Evolutionary conservation across 208 protist species (phyloP), one percentile per base, ranked within the genome.

Genomic region (Naegleria fowleri): DNA sequence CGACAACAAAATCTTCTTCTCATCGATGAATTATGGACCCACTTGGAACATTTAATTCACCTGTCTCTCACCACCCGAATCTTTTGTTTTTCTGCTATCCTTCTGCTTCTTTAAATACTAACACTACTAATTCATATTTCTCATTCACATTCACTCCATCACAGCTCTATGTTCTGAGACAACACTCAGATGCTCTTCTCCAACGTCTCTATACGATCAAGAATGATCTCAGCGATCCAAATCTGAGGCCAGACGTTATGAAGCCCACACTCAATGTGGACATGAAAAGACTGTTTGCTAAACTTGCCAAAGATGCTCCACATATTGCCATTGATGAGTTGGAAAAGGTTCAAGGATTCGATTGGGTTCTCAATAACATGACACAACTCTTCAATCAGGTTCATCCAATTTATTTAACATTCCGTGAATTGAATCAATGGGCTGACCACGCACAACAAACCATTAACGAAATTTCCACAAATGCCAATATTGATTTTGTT

Each of bases 271-370:
- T 29, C 9, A 25, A 25, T 36, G 67, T 79, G 2, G 43, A 33
- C 5, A 88, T 39, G 25, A 51, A 88, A 36, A 88, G 11, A 58
- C 36, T 88, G 0, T 58, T 58, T 5, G 11, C 85, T 25, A 29
- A 38, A 33, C 9, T 58, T n/a, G n/a, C 25, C 51, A 88, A 58
- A 58, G 39, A 58, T 58, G n/a, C 85, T 25, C 39, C 39, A 38
- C 33, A 40, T 58, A 39, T 58, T 38, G 39, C 22, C 6, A 39
- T 40, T 33, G 85, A 40, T 58, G 85, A 88, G 55, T 58, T 33
- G 40, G 85, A 39, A 58, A 58, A 88, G 41, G 16, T 88, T 58
- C 85, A 29, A 58, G 85, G 85, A 33, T 88, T 39, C n/a, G 85
- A 88, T 48, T 39, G 25, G 33, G 25, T 58, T n/a, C 5, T 29